Base-by-base conservation (phyloP, 139 green algal species). In the Chlamydomonas eustigma region DNA sequence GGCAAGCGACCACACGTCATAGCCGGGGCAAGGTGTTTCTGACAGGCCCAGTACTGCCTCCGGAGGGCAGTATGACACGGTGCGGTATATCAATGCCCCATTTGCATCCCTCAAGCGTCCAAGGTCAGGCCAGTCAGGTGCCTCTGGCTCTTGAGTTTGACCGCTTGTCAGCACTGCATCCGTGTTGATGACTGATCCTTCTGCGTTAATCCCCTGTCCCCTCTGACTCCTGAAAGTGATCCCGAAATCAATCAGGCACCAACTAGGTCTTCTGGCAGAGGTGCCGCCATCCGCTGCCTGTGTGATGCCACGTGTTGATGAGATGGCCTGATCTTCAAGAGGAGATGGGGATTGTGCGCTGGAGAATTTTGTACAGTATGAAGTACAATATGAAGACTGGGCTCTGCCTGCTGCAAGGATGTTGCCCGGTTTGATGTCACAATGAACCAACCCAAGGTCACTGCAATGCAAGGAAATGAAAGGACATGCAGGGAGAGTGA, bases 341-440 rank as follows among this genome's bases (percentile, higher is more conserved):
- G n/a, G n/a, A n/a, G n/a, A n/a, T 69, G 58, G 58, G 22, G 22
- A 69, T 8, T 18, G 58, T 18, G 12, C 6, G 18, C 22, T 12
- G n/a, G n/a, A n/a, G n/a, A n/a, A n/a, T n/a, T n/a, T n/a, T n/a
- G n/a, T n/a, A n/a, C n/a, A n/a, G n/a, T n/a, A n/a, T n/a, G n/a
- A n/a, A n/a, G n/a, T n/a, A n/a, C n/a, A n/a, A n/a, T n/a, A n/a
- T n/a, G n/a, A n/a, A n/a, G n/a, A n/a, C n/a, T n/a, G n/a, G n/a
- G n/a, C n/a, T n/a, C n/a, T n/a, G n/a, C n/a, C n/a, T n/a, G n/a
- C n/a, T 70, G 63, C 18, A 22, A 70, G 12, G 32, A 73, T 73
- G 30, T 73, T 73, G 30, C 65, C 65, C 18, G 65, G 65, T 34
- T 73, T 73, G 65, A 73, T 73, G 34, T 73, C 65, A 8, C 32